These are phyloP conservation scores for Cucurbita argyrosperma DNA, from an alignment of 306 rosid genomes.

Conservation along the genomic window DNA sequence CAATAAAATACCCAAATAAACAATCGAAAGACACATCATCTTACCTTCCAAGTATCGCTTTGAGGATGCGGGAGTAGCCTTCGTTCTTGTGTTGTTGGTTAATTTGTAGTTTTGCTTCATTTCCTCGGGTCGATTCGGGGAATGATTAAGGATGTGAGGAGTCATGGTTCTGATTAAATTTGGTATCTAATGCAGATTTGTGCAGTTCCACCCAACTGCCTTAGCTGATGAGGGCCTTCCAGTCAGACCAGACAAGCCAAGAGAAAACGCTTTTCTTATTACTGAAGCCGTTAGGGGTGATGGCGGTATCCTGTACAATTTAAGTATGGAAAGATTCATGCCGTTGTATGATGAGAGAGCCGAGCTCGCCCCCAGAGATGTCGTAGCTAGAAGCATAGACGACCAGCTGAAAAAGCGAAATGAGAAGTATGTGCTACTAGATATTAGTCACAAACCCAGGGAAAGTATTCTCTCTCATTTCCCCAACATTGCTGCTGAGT, in stretches of 20 bases:
- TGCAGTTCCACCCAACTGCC: conserved; percentile 93
- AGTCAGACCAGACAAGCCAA: conserved; percentile 27
- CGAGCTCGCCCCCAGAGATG: conserved; percentile 96
- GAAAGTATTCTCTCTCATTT: conserved; percentile 54
- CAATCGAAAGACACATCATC: background rate
- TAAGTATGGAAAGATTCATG: conserved; percentile 87
- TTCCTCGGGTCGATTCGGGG: background rate
- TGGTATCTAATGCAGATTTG: conserved; percentile 41
- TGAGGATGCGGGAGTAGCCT: background rate
- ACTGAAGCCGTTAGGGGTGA: conserved; percentile 88
- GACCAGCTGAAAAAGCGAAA: conserved; percentile 77
- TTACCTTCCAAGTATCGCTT: background rate
- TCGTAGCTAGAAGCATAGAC: conserved; percentile 91
- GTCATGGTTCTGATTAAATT: background rate
- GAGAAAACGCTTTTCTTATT: conserved; percentile 78
- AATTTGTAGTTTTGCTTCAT: background rate
- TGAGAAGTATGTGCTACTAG: conserved; percentile 73
- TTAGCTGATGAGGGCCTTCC: conserved; percentile 93
- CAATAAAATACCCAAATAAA: too few relatives aligned
- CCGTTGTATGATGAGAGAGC: conserved; percentile 76
- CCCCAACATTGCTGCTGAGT: conserved; percentile 69
- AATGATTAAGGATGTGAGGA: background rate
- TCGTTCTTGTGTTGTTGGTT: background rate
- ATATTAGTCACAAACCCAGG: conserved; percentile 78
- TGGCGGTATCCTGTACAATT: conserved; percentile 77